phyloP scores from a whole-genome alignment of 2,329 filamentous ascomycete species.

The Fusarium sp. region DNA sequence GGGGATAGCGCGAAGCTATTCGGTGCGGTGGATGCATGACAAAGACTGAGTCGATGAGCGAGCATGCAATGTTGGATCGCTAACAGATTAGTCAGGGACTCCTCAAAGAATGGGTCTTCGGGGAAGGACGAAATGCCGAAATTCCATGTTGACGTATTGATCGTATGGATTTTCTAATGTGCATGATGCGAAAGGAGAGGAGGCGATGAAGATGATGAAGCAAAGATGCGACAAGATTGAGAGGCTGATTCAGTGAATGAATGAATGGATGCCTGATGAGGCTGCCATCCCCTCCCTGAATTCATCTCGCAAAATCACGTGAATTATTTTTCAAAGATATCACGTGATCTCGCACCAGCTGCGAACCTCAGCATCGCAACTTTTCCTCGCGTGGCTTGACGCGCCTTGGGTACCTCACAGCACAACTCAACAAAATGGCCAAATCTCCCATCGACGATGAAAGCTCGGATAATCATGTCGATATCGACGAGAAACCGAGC shows the following conservation, averaged over 20 bases:
- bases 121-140: conserved; percentile 20
- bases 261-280: background rate
- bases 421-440: conserved; percentile 14
- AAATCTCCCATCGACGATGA: conserved; percentile 20
- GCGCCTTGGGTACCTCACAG: background rate
- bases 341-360: conserved; percentile 13
- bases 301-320: conserved; percentile 12
- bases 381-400: conserved; percentile 14
- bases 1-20: conserved; percentile 9
- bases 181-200: background rate
- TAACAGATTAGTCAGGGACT: conserved; percentile 13
- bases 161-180: background rate
- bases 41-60: conserved; percentile 14
- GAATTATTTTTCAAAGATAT: accelerated
- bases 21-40: conserved; percentile 12
- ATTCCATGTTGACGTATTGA: background rate
- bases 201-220: background rate
- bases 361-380: conserved; percentile 2
- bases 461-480: background rate
- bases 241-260: background rate
- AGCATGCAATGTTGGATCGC: background rate
- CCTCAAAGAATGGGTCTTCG: conserved; percentile 11
- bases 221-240: background rate
- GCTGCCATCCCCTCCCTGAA: background rate
- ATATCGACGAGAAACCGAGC: conserved; percentile 6